A percentile compares a stretch with the other conserved stretches of the same genome.
These are phyloP conservation scores for Nakaseomyces bracarensis DNA, from an alignment of 1,139 yeast species.

Conservation along the genomic window DNA sequence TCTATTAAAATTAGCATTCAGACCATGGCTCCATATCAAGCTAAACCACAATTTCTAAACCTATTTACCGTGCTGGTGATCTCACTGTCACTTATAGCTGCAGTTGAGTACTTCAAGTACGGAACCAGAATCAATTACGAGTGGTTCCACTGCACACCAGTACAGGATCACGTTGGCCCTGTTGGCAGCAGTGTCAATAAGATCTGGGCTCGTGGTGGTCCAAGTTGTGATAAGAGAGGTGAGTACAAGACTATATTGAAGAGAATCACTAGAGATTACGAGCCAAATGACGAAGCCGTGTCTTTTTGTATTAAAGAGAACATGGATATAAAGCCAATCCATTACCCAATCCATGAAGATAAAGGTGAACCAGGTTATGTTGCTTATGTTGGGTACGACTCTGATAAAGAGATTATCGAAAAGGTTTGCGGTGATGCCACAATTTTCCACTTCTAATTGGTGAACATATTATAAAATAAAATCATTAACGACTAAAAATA, in stretches of 20 bases:
- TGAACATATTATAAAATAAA: neutral
- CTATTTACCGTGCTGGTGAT: slow-evolving; percentile 28
- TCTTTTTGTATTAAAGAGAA: slow-evolving; percentile 33
- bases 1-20: too few relatives aligned
- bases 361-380: slow-evolving; percentile 32
- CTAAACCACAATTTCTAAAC: slow-evolving; percentile 24
- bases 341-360: slow-evolving; percentile 29
- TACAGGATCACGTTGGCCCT: slow-evolving; percentile 24
- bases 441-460: slow-evolving; percentile 24
- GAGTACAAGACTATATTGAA: slow-evolving; percentile 34
- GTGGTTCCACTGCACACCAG: slow-evolving; percentile 38
- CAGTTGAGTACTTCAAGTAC: slow-evolving; percentile 37
- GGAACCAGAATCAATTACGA: slow-evolving; percentile 35
- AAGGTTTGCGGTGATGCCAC: slow-evolving; percentile 26
- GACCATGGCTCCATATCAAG: slow-evolving; percentile 4
- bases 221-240: slow-evolving; percentile 38
- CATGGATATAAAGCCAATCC: slow-evolving; percentile 21
- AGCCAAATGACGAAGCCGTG: slow-evolving; percentile 31
- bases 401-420: slow-evolving; percentile 24
- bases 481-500: neutral
- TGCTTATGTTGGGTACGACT: slow-evolving; percentile 33
- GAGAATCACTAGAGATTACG: slow-evolving; percentile 33
- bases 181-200: slow-evolving; percentile 19
- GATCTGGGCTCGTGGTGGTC: slow-evolving; percentile 35
- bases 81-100: slow-evolving; percentile 32